Base-by-base conservation (phyloP, 352 stramenopile genomes). In the Globisporangium alternatum region DNA sequence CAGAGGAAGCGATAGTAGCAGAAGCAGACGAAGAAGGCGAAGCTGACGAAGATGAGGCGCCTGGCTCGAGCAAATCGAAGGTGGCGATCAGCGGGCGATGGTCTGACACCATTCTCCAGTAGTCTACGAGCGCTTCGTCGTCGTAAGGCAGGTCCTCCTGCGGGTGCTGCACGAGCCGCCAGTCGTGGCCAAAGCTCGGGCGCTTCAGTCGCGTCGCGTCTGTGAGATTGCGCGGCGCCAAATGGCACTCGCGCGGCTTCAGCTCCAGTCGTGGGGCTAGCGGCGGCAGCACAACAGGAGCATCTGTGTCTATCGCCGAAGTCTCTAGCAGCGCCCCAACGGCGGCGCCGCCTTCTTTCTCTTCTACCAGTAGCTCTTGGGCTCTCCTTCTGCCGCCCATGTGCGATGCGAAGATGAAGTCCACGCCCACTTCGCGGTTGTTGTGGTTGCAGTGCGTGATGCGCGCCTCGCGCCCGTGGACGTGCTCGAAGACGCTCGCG, bases 371-470 rank as follows among this genome's bases (percentile, higher is more conserved):
- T 0, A 56, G 47, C 25, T 57, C 19, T 2, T 49, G 44, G 1
- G 57, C 28, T 31, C 53, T 52, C 25, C 70, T 47, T 1, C 69
- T 31, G 19, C 56, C 72, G 31, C 80, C 37, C 25, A 90, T 21
- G 47, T 86, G 73, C 12, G 82, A 79, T 1, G 80, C 80, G 56
- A 95, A 95, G 66, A 95, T 91, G 62, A 95, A 95, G 56, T 95
- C 86, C 30, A 95, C 86, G 45, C 83, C 82, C 43, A 95, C 86
- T 63, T 95, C 84, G 58, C 81, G 78, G 71, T 95, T 95, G 72
- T 95, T 95, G 68, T 95, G 86, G 65, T 95, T 95, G 70, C 85
- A 93, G 71, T 95, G 86, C 48, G 86, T 95, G 66, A 95, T 91
- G 25, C 83, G 71, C 39, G 86, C 86, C 58, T 95, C 86, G 39